Conservation (phyloP, 2,329 filamentous ascomycete genomes). For the Metarhizium guizhouense region DNA sequence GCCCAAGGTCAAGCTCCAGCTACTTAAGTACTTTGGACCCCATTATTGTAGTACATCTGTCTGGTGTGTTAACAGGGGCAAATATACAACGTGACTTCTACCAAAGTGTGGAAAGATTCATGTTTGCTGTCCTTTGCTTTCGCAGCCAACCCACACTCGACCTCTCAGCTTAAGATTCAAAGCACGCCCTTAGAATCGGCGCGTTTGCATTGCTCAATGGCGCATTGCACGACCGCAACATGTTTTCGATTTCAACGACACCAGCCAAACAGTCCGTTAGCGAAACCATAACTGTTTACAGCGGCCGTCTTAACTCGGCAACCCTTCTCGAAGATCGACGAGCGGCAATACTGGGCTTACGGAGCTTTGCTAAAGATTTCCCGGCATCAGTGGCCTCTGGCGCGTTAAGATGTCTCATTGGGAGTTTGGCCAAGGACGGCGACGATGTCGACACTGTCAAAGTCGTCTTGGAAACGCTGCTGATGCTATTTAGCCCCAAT, state of each 20-base stretch:
- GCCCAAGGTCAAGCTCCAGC: too few species aligned
- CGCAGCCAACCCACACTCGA: not conserved
- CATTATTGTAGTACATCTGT: not conserved
- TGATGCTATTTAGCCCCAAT: conserved; percentile 79
- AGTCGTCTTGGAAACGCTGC: conserved; percentile 84
- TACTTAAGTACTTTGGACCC: too few species aligned
- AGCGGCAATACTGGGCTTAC: conserved; percentile 81
- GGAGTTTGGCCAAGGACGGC: conserved; percentile 73
- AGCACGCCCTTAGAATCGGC: not conserved
- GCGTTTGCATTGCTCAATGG: conserved; percentile 17
- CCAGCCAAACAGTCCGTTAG: conserved; percentile 94
- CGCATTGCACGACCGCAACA: conserved; percentile 23
- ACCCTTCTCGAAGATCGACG: conserved; percentile 91
- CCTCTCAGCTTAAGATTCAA: not conserved
- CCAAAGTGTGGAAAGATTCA: not conserved
- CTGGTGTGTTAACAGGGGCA: too few species aligned
- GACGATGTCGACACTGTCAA: conserved; percentile 97
- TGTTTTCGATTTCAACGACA: conserved; percentile 60
- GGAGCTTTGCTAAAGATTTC: conserved; percentile 94
- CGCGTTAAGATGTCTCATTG: conserved; percentile 80
- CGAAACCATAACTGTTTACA: conserved; percentile 87
- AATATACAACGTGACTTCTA: not conserved
- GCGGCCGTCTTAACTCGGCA: conserved; percentile 76
- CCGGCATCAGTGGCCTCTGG: conserved; percentile 93
- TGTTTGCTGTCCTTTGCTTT: not conserved